A percentile compares a stretch with the other conserved stretches of the same genome.
These are phyloP conservation scores for Curvularia eragrostidis DNA, from an alignment of 2,329 filamentous ascomycete species.

Conservation along the genomic window DNA sequence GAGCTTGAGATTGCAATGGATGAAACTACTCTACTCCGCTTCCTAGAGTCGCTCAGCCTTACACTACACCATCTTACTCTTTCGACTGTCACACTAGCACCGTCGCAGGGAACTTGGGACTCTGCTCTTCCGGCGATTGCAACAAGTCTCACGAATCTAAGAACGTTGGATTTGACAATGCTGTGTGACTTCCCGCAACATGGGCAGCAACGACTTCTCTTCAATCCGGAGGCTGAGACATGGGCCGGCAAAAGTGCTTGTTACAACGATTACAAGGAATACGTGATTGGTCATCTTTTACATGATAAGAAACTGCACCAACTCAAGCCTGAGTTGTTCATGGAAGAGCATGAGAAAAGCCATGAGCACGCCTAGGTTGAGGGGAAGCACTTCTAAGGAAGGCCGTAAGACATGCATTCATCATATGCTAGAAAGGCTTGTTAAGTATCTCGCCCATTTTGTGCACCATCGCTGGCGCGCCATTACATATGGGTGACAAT, in stretches of 20 bases:
- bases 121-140: background rate
- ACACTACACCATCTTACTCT: background rate
- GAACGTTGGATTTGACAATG: background rate
- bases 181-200: background rate
- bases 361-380: too few relatives aligned
- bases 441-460: too few relatives aligned
- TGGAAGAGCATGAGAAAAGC: too few relatives aligned
- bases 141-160: background rate
- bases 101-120: background rate
- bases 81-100: background rate
- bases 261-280: background rate
- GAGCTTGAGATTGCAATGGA: background rate
- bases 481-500: too few relatives aligned
- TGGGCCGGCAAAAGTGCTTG: background rate
- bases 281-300: background rate
- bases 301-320: background rate
- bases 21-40: background rate
- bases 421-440: too few relatives aligned
- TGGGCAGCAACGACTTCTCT: background rate
- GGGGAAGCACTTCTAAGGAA: too few relatives aligned
- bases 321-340: too few relatives aligned
- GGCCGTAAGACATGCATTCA: too few relatives aligned
- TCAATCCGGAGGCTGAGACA: background rate
- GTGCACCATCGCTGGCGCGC: too few relatives aligned
- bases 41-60: background rate